Evolutionary conservation across 164 flowering plant species (phyloP), one percentile per base, ranked within the genome.

Genomic region (Pachysandra terminalis): DNA sequence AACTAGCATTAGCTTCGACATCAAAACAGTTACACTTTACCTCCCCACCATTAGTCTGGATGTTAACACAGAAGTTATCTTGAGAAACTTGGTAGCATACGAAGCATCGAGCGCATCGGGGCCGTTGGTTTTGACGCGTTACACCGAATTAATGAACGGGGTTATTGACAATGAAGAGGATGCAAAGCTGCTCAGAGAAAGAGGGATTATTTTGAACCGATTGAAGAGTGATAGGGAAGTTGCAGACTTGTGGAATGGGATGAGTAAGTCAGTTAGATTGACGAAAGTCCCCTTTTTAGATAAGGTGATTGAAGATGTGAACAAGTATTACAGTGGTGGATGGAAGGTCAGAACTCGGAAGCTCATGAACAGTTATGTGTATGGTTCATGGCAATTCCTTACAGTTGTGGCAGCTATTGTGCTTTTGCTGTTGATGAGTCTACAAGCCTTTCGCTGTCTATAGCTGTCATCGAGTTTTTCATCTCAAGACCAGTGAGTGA

Each of bases 1-100:
- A n/a, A 19, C 49, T 12, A 49, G 68, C 25, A 59, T 75, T 9
- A 67, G 65, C 24, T 75, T 75, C 35, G 78, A 75, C 12, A 19
- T 8, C 12, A 40, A n/a, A 6, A 17, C 67, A 3, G 69, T 40
- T 53, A 63, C 71, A 19, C 15, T 75, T n/a, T 28, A 28, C 62
- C 78, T 75, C 37, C 74, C 78, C 6, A 52, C 27, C 41, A 67
- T 67, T 62, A 52, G 27, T 28, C 15, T 75, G 54, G 74, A 71
- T 16, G 68, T 56, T 26, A n/a, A n/a, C n/a, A n/a, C n/a, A n/a
- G n/a, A n/a, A n/a, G n/a, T n/a, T n/a, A n/a, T n/a, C n/a, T n/a
- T n/a, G n/a, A n/a, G n/a, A n/a, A n/a, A n/a, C n/a, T n/a, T n/a
- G n/a, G n/a, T n/a, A n/a, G n/a, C n/a, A n/a, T n/a, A n/a, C n/a